Evolutionary conservation across 169 alveolate genomes (phyloP), one percentile per base, ranked within the genome.

Genomic region (Plasmodium cynomolgi): DNA sequence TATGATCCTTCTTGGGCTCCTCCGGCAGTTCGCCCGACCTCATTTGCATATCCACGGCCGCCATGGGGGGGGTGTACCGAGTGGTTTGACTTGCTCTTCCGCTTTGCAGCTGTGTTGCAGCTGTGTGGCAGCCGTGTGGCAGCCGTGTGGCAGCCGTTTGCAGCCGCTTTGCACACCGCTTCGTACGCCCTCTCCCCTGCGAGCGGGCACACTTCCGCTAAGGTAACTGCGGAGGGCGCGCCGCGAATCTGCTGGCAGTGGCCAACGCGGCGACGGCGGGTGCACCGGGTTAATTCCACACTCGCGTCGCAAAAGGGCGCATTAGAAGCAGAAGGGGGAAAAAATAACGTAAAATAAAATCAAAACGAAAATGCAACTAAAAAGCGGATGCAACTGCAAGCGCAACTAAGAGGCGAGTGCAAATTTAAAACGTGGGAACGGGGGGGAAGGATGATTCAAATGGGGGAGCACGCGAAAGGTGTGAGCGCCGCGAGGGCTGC

Each of bases 11-110:
- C 26, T 44, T 72, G 33, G 75, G 8, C 34, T 74, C 75, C 74
- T 90, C 94, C 20, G 71, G n/a, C n/a, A 50, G 33, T 0, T 44
- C 47, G 31, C 80, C 80, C 83, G 91, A 58, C 11, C 91, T 31
- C 26, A 90, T 47, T 13, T 90, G 91, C 80, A 90, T 80, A 71
- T 90, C 94, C 74, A 90, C 94, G 47, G 94, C 83, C 15, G 94
- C 94, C 94, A 90, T 83, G 37, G 62, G 17, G 1, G 1, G 7
- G 58, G 58, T 11, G 5, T 26, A 2, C 4, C 29, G 39, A 68
- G 15, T 20, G 37, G 0, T 20, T 5, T 73, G 47, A 41, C 5
- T 41, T 13, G 54, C 2, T 9, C 17, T 44, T 44, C 58, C 44
- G 44, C 44, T 1, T 37, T 37, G 2, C 44, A 37, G n/a, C n/a